These are phyloP conservation scores for Ascobolus immersus DNA, from an alignment of 495 filamentous ascomycete species.

Conservation along the genomic window DNA sequence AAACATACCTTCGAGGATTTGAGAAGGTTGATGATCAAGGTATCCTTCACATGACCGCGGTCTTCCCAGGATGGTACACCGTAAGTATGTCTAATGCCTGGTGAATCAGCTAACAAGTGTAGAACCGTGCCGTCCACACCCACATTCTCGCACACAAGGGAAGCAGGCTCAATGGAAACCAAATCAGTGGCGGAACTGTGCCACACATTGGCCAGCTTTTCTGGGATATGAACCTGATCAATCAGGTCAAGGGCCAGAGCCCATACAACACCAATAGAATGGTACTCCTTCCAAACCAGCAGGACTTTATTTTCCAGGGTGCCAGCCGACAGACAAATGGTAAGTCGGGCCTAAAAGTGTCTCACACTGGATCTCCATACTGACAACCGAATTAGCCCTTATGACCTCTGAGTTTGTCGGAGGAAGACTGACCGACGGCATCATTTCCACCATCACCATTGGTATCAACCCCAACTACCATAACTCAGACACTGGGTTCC, in stretches of 20 bases:
- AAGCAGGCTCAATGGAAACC: slow-evolving; percentile 21
- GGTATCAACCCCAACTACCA: slow-evolving; percentile 2
- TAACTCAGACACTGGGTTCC: background rate
- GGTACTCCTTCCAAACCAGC: slow-evolving; percentile 24
- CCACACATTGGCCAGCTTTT: slow-evolving; percentile 36
- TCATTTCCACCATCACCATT: slow-evolving; percentile 3
- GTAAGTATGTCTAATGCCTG: slow-evolving; percentile 11
- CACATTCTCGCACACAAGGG: slow-evolving; percentile 24
- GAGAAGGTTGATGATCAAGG: slow-evolving; percentile 22
- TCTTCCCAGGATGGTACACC: slow-evolving; percentile 32
- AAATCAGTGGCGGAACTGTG: slow-evolving; percentile 25
- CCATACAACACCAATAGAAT: slow-evolving; percentile 33
- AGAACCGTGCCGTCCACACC: slow-evolving; percentile 20
- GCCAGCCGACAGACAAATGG: slow-evolving; percentile 5
- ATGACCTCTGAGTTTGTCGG: slow-evolving; percentile 1
- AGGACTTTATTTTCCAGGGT: slow-evolving; percentile 19
- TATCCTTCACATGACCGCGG: slow-evolving; percentile 24
- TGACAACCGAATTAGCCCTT: slow-evolving; percentile 2
- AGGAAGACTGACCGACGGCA: slow-evolving; percentile 2
- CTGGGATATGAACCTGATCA: slow-evolving; percentile 31
- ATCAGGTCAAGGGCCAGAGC: slow-evolving; percentile 20
- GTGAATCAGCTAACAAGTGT: slow-evolving; percentile 14
- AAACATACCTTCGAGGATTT: slow-evolving; percentile 12
- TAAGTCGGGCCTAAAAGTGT: background rate
- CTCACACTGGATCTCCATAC: slow-evolving; percentile 1